A percentile compares a stretch with the other conserved stretches of the same genome.
Evolutionary conservation across 805 yeast genomes (phyloP).

Genomic region (Sugiyamaella chiloensis): DNA sequence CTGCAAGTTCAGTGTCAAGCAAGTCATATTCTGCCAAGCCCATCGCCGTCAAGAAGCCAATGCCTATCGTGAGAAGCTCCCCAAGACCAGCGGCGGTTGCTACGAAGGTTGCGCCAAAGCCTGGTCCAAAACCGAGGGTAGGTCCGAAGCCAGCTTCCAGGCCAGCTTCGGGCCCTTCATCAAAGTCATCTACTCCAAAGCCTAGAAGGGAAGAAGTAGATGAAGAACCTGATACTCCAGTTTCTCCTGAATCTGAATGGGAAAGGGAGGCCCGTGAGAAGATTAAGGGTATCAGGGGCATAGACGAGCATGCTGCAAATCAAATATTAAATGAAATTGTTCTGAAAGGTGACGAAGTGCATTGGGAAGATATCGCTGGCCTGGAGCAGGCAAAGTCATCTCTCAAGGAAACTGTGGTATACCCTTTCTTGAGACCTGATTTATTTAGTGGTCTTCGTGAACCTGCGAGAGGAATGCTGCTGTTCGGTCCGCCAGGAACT

Average conservation of each 20-base stretch:
- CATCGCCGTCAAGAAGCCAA: neutral
- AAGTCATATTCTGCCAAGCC: neutral
- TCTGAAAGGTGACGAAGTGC: slow-evolving; percentile 84
- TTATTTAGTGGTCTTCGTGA: slow-evolving; percentile 85
- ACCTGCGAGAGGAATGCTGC: slow-evolving; percentile 93
- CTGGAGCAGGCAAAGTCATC: slow-evolving; percentile 83
- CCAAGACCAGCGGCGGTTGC: slow-evolving; percentile 5
- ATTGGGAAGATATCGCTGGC: slow-evolving; percentile 96
- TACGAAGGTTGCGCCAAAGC: slow-evolving; percentile 1
- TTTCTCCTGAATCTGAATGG: slow-evolving; percentile 30
- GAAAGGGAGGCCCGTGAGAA: slow-evolving; percentile 33
- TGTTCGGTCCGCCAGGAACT: slow-evolving; percentile 99
- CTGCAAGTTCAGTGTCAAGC: slow-evolving; percentile 4
- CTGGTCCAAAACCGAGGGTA: slow-evolving; percentile 7
- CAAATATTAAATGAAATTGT: slow-evolving; percentile 87
- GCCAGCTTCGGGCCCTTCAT: neutral
- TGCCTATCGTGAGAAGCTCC: neutral
- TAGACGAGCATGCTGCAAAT: slow-evolving; percentile 73
- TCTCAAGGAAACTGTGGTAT: slow-evolving; percentile 90
- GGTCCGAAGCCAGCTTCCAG: slow-evolving; percentile 4
- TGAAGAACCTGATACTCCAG: slow-evolving; percentile 14
- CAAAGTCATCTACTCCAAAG: neutral
- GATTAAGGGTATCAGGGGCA: slow-evolving; percentile 49
- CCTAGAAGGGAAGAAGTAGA: slow-evolving; percentile 4
- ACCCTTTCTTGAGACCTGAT: slow-evolving; percentile 93